phyloP scores from a whole-genome alignment of 2,329 filamentous ascomycete species.

The Graphilbum sp. region DNA sequence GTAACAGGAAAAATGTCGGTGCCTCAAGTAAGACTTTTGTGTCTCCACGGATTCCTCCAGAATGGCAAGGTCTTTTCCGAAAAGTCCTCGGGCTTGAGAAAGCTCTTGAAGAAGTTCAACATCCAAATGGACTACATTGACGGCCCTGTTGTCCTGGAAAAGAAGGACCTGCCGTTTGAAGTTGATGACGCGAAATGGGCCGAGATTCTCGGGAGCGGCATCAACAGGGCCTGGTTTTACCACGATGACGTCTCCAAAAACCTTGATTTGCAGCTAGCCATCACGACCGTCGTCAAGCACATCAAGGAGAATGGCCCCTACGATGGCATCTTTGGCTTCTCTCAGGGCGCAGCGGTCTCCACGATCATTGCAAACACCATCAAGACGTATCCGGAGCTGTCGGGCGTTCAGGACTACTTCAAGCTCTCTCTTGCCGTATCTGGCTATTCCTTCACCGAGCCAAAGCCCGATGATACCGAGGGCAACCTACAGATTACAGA shows the following conservation, averaged over 20 bases:
- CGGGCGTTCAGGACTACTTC: conserved; percentile 3
- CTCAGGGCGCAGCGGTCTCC: conserved; percentile 3
- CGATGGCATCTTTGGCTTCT: conserved; percentile 4
- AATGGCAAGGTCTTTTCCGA: conserved; percentile 4
- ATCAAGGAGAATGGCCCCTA: conserved; percentile 3
- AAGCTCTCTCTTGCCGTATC: conserved; percentile 4
- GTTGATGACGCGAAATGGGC: conserved; percentile 4
- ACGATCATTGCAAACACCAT: conserved; percentile 4
- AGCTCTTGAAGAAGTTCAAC: conserved; percentile 4
- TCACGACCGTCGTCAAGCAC: conserved; percentile 3
- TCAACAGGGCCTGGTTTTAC: conserved; percentile 5
- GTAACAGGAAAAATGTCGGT: not conserved
- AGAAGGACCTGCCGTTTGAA: conserved; percentile 5
- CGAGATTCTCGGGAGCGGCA: not conserved
- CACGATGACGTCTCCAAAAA: conserved; percentile 5
- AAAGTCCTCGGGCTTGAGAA: conserved; percentile 3
- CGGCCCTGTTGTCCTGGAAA: conserved; percentile 3
- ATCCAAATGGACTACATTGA: conserved; percentile 5
- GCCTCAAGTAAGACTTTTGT: conserved; percentile 1
- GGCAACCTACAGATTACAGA: conserved; percentile 4
- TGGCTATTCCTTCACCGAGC: conserved; percentile 5
- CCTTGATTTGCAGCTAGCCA: not conserved
- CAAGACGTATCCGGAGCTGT: conserved; percentile 1
- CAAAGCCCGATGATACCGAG: conserved; percentile 1
- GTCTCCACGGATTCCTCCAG: conserved; percentile 5